Percentiles rank a stretch among this genome's conserved stretches.
These are phyloP conservation scores for Spinacia oleracea DNA, from an alignment of 179 eudicot genomes.

Conservation along the genomic window DNA sequence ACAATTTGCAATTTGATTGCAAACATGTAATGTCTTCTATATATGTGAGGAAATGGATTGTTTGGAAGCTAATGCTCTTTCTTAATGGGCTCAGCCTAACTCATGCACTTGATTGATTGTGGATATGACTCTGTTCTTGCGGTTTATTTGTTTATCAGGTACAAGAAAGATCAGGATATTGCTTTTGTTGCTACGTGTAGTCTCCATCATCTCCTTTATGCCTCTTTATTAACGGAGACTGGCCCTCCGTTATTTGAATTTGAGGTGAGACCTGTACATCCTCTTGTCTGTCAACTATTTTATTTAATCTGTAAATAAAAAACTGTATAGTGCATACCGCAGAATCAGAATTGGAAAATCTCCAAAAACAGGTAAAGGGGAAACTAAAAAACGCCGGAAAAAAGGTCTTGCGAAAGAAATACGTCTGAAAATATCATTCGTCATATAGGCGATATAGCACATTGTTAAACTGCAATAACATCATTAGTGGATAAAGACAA, in stretches of 20 bases:
- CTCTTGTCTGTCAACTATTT: background rate
- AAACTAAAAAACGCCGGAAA: background rate
- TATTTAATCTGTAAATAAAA: background rate
- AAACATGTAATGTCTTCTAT: constrained; percentile 6
- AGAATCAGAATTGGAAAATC: background rate
- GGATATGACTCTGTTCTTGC: background rate
- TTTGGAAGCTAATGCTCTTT: background rate
- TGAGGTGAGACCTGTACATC: constrained; percentile 51
- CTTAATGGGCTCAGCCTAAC: background rate
- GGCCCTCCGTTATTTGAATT: constrained; percentile 97
- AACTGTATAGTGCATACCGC: background rate
- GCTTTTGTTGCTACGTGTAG: constrained; percentile 81
- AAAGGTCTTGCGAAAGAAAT: background rate
- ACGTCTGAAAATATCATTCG: background rate
- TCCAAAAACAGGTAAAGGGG: background rate
- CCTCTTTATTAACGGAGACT: constrained; percentile 70
- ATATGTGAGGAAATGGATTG: background rate
- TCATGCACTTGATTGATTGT: background rate
- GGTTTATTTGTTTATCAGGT: constrained; percentile 45
- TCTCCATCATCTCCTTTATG: constrained; percentile 86
- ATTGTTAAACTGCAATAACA: background rate
- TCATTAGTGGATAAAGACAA: background rate
- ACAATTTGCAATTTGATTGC: background rate
- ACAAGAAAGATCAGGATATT: constrained; percentile 73
- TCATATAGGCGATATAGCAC: background rate